Evolutionary conservation across 179 eudicot genomes (phyloP).

Genomic region (Gypsophila paniculata): DNA sequence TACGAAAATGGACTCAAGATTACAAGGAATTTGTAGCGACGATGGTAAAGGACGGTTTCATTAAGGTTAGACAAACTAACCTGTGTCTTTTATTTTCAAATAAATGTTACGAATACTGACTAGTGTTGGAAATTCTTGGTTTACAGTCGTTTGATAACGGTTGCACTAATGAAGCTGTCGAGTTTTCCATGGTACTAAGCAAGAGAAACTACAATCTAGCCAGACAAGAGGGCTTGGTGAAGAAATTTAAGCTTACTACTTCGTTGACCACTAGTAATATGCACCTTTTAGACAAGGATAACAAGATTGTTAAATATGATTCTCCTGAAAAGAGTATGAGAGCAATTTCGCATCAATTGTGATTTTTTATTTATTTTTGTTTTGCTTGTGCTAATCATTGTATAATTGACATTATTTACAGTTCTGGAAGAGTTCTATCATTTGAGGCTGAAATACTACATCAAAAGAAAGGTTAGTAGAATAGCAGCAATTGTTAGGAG

Average conservation of each 20-base stretch:
- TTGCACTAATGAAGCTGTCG: constrained; percentile 45
- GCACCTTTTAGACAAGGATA: constrained; percentile 79
- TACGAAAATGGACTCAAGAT: constrained; percentile 80
- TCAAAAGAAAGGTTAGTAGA: no score
- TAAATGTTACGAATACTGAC: background rate
- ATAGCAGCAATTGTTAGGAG: no score
- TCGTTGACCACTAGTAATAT: constrained; percentile 79
- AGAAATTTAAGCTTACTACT: constrained; percentile 78
- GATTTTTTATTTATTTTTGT: background rate
- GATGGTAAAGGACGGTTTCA: constrained; percentile 54
- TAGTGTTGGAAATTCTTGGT: background rate
- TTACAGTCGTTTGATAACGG: constrained; percentile 52
- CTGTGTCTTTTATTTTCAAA: background rate
- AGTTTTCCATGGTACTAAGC: constrained; percentile 46
- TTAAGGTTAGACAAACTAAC: constrained; percentile 39
- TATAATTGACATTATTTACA: constrained; percentile 38
- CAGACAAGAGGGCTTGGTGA: constrained; percentile 72
- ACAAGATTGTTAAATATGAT: constrained; percentile 75
- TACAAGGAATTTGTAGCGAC: constrained; percentile 73
- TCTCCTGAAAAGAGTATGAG: constrained; percentile 73
- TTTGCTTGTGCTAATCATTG: no score
- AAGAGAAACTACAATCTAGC: constrained; percentile 47
- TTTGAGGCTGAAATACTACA: constrained; percentile 51
- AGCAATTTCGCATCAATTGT: background rate
- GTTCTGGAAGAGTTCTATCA: constrained; percentile 74